Evolutionary conservation across 257 asterid genomes (phyloP), one percentile per base, ranked within the genome.

Genomic region (Solanum boliviense): DNA sequence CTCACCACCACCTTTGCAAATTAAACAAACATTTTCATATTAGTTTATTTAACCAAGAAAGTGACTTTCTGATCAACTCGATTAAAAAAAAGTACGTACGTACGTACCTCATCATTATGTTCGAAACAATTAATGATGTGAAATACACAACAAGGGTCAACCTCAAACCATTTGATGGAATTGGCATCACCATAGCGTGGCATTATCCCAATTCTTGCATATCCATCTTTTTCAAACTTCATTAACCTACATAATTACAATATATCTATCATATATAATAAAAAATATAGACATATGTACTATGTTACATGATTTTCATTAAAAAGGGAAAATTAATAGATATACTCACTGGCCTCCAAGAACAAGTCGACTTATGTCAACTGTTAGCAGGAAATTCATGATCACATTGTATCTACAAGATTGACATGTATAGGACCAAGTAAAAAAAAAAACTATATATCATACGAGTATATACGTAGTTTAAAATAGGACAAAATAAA

Each of bases 151-250:
- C 94, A 39, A 78, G 97, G 91, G 84, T 95, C 93, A 4, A 94
- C 96, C 35, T 90, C 90, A 88, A 95, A 95, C 98, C 97, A 95
- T 39, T 58, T 84, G 48, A 95, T 52, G 23, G 98, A 94, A 87
- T 89, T 92, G 15, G 95, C 90, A 84, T 92, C 93, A 52, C 98
- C 98, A 84, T 92, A 95, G 27, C 94, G 97, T 81, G 98, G 98
- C 98, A 95, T 92, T 82, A 95, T 78, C 34, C 98, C 96, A 3
- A 95, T 94, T 90, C 95, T 92, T 3, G 98, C 96, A 71, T 90
- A 92, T 78, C 87, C 92, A 60, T 90, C 86, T n/a, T 88, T 89
- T 7, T 92, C 88, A 84, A 90, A 92, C 86, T 88, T 94, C 39
- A 95, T 90, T 34, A 95, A 88, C 74, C 98, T 94, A 56, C 32